Evolutionary conservation across 768 basidiomycete species (phyloP).

Genomic region (Crucibulum laeve): DNA sequence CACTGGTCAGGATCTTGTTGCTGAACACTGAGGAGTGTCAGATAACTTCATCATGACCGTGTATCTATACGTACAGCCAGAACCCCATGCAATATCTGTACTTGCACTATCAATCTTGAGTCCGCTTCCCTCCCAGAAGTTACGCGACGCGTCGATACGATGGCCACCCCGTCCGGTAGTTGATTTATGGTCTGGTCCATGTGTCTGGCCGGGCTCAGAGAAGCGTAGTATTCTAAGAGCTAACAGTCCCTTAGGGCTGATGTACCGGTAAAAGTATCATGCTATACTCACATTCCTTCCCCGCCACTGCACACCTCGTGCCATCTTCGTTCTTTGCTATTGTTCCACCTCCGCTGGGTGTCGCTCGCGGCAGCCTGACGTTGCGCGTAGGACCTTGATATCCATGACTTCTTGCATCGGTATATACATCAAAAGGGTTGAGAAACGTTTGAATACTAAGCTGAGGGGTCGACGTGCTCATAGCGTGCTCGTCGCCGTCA

Average conservation of each 20-base stretch:
- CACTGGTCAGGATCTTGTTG: constrained; percentile 77
- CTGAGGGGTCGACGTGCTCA: constrained; percentile 17
- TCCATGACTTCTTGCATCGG: constrained; percentile 37
- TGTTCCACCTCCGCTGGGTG: constrained; percentile 58
- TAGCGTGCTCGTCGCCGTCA: not conserved
- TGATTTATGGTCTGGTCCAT: constrained; percentile 43
- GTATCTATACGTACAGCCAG: constrained; percentile 43
- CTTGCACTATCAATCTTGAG: constrained; percentile 75
- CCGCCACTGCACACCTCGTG: constrained; percentile 63
- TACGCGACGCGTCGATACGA: constrained; percentile 68
- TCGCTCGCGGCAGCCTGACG: constrained; percentile 58
- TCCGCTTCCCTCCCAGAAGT: constrained; percentile 75
- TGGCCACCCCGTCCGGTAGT: constrained; percentile 55
- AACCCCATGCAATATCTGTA: constrained; percentile 81
- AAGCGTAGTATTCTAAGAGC: constrained; percentile 60
- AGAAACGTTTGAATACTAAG: constrained; percentile 20
- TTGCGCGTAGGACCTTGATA: constrained; percentile 40
- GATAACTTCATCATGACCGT: not conserved
- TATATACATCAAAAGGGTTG: constrained; percentile 28
- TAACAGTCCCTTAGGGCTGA: constrained; percentile 15
- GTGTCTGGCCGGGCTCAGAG: constrained; percentile 37
- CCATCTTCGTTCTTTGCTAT: constrained; percentile 70
- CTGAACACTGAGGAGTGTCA: constrained; percentile 46
- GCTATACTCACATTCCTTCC: constrained; percentile 63
- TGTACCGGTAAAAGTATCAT: not conserved